These are phyloP conservation scores for Ogataea nakhonphanomensis DNA, from an alignment of 805 yeast genomes.

Conservation along the genomic window DNA sequence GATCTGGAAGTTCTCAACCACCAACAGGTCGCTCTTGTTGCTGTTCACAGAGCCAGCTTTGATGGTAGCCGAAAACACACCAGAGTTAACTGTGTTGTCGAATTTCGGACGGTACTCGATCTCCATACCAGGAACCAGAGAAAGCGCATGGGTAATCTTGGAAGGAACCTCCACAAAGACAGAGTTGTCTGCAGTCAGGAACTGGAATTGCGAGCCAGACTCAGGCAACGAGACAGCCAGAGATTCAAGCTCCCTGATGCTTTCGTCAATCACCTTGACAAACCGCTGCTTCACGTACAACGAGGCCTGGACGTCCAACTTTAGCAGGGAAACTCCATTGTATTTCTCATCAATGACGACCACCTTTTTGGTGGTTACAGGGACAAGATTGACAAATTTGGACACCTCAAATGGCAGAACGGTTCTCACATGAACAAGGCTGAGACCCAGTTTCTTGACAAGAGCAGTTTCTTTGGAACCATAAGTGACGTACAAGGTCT, in stretches of 20 bases:
- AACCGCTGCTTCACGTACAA: conserved; percentile 50
- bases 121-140: conserved; percentile 53
- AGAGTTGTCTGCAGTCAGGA: conserved; percentile 71
- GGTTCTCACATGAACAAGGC: conserved; percentile 67
- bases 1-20: conserved; percentile 59
- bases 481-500: conserved; percentile 75
- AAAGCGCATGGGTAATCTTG: conserved; percentile 63
- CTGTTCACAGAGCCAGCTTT: conserved; percentile 32
- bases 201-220: conserved; percentile 44
- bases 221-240: conserved; percentile 16
- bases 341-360: conserved; percentile 63
- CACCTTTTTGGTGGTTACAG: conserved; percentile 53
- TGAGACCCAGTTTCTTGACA: conserved; percentile 51
- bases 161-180: conserved; percentile 53
- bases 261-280: conserved; percentile 49
- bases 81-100: conserved; percentile 73
- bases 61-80: conserved; percentile 68
- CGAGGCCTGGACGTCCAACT: conserved; percentile 70
- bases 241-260: conserved; percentile 33
- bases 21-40: conserved; percentile 59
- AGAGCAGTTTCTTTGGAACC: conserved; percentile 67
- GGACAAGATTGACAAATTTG: conserved; percentile 57
- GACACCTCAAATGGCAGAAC: conserved; percentile 75
- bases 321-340: conserved; percentile 42
- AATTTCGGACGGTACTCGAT: conserved; percentile 60